phyloP scores from a whole-genome alignment of 106 monocot species.

The Iris macrosiphon region DNA sequence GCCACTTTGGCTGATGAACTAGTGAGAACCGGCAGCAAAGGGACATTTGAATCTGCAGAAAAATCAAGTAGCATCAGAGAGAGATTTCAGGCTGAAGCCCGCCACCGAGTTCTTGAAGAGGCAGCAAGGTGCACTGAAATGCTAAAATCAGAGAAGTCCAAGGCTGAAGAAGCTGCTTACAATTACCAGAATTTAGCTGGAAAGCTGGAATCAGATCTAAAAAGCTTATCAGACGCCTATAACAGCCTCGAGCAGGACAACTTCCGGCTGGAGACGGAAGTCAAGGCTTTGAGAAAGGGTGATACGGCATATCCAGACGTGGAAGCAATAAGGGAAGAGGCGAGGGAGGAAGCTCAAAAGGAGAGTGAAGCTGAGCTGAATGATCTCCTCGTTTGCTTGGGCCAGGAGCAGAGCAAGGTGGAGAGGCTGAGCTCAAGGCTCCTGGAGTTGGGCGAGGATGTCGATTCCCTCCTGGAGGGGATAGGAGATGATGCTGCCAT shows the following conservation, averaged over 20 bases:
- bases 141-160: conserved; percentile 63
- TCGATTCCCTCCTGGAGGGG: conserved; percentile 80
- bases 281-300: conserved; percentile 43
- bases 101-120: conserved; percentile 66
- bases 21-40: conserved; percentile 30
- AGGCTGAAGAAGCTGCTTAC: conserved; percentile 52
- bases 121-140: conserved; percentile 41
- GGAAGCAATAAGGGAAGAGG: conserved; percentile 59
- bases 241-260: conserved; percentile 90
- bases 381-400: conserved; percentile 91
- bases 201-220: conserved; percentile 89
- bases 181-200: conserved; percentile 54
- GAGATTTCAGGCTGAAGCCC: conserved; percentile 47
- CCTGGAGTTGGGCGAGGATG: conserved; percentile 82
- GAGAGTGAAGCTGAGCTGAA: conserved; percentile 85
- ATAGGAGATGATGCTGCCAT: conserved; percentile 68
- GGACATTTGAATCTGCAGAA: conserved; percentile 18
- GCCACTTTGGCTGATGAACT: conserved; percentile 86
- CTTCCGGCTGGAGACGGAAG: conserved; percentile 58
- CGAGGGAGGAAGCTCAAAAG: conserved; percentile 87
- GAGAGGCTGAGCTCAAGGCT: conserved; percentile 84
- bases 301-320: conserved; percentile 50
- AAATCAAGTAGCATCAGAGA: conserved; percentile 57
- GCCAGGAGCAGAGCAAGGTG: conserved; percentile 97
- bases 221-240: conserved; percentile 91